phyloP scores from a whole-genome alignment of 768 basidiomycete species.

The Naganishia vaughanmartiniae region DNA sequence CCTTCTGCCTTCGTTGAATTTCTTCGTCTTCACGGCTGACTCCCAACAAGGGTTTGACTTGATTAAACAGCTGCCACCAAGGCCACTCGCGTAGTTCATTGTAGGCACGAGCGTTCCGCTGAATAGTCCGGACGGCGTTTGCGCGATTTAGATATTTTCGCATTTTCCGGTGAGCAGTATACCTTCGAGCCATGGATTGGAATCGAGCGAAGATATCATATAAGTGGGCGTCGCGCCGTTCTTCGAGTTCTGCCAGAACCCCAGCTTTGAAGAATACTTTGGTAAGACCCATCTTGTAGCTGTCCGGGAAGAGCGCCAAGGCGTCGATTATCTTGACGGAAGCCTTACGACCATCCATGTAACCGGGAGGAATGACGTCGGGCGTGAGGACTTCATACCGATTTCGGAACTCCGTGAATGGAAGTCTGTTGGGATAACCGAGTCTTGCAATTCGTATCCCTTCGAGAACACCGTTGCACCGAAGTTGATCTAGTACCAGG shows the following conservation, averaged over 20 bases:
- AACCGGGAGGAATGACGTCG: slow-evolving; percentile 85
- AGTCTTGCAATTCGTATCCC: slow-evolving; percentile 96
- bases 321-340: slow-evolving; percentile 85
- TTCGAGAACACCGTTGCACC: slow-evolving; percentile 98
- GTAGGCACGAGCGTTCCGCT: slow-evolving; percentile 88
- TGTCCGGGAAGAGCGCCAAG: slow-evolving; percentile 76
- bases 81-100: slow-evolving; percentile 90
- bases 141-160: slow-evolving; percentile 93
- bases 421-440: slow-evolving; percentile 93
- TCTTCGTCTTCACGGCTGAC: slow-evolving; percentile 92
- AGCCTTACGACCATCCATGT: slow-evolving; percentile 96
- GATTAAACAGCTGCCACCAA: slow-evolving; percentile 98
- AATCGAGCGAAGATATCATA: slow-evolving; percentile 84
- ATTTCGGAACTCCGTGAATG: slow-evolving; percentile 95
- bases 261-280: slow-evolving; percentile 99
- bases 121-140: slow-evolving; percentile 83
- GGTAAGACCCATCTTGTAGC: slow-evolving; percentile 88
- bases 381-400: slow-evolving; percentile 95
- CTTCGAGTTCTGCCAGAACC: slow-evolving; percentile 91
- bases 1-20: slow-evolving; percentile 70
- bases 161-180: slow-evolving; percentile 81
- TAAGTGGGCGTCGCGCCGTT: slow-evolving; percentile 79
- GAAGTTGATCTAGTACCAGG: slow-evolving; percentile 88
- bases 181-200: slow-evolving; percentile 82
- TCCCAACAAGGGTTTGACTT: slow-evolving; percentile 88